Evolutionary conservation across 257 asterid genomes (phyloP).

Genomic region (Solanum rostratum): DNA sequence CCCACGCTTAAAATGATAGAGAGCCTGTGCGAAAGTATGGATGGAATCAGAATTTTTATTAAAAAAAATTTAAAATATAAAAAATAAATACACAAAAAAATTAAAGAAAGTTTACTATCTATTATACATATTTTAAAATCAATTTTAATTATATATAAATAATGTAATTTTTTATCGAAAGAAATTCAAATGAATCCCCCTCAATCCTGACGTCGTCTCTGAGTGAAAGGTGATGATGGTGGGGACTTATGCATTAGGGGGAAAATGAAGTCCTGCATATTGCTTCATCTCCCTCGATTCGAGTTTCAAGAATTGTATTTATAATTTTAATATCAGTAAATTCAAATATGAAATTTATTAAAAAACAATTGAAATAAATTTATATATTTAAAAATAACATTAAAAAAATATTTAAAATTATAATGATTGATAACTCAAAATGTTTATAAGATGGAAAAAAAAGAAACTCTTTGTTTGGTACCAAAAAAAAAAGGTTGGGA

Average conservation of each 20-base stretch:
- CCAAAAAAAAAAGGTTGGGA: neutral
- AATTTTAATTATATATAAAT: neutral
- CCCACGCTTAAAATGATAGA: constrained; percentile 7
- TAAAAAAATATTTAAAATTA: neutral
- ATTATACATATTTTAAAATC: neutral
- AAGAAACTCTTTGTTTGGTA: neutral
- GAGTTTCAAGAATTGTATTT: neutral
- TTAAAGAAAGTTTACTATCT: neutral
- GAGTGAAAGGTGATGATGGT: neutral
- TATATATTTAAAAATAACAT: neutral
- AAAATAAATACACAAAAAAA: neutral
- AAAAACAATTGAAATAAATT: neutral
- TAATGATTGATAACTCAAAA: neutral
- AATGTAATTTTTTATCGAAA: neutral
- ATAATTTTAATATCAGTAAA: neutral
- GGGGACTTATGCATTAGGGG: neutral
- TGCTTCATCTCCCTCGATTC: neutral
- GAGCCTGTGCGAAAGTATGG: neutral
- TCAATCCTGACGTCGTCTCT: accelerated
- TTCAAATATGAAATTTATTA: neutral
- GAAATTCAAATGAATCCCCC: neutral
- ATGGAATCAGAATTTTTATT: neutral
- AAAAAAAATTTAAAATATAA: neutral
- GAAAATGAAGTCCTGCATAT: neutral
- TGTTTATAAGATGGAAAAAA: neutral